These are phyloP conservation scores for Penicillium fimorum DNA, from an alignment of 495 filamentous ascomycete genomes.

Conservation along the genomic window DNA sequence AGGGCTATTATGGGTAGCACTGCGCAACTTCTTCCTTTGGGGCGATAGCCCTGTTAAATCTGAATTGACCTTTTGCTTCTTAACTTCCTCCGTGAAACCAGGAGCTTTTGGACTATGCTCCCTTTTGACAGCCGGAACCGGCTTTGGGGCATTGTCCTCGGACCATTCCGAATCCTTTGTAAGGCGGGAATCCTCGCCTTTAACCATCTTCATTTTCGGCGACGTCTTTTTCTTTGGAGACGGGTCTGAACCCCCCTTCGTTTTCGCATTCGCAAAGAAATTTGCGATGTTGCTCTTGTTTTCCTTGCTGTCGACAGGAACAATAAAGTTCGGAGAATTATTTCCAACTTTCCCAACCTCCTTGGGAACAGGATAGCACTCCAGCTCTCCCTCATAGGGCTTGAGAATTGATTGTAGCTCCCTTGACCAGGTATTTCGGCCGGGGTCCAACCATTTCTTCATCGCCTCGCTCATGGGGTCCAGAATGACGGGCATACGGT, in stretches of 20 bases:
- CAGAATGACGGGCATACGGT: slow-evolving; percentile 93
- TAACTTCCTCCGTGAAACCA: slow-evolving; percentile 20
- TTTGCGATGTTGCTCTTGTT: slow-evolving; percentile 92
- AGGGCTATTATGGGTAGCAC: slow-evolving; percentile 45
- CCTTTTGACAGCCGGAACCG: slow-evolving; percentile 56
- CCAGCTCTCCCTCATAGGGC: slow-evolving; percentile 77
- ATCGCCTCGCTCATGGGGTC: slow-evolving; percentile 72
- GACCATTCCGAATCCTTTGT: slow-evolving; percentile 3
- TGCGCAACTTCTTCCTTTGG: slow-evolving; percentile 34
- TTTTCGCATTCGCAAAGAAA: slow-evolving; percentile 69
- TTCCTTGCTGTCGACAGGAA: slow-evolving; percentile 76
- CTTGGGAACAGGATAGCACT: slow-evolving; percentile 79
- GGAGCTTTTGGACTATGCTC: slow-evolving; percentile 43
- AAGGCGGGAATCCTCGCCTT: slow-evolving; percentile 26
- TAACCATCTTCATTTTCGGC: slow-evolving; percentile 19
- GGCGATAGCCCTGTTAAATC: slow-evolving; percentile 19
- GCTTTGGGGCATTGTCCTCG: slow-evolving; percentile 49
- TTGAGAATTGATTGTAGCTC: slow-evolving; percentile 74
- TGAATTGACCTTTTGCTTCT: slow-evolving; percentile 31
- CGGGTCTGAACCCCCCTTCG: slow-evolving; percentile 23
- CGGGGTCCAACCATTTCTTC: slow-evolving; percentile 76
- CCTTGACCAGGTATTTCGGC: slow-evolving; percentile 65
- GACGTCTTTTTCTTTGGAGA: slow-evolving; percentile 14
- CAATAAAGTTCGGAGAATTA: slow-evolving; percentile 75
- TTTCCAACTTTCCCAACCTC: slow-evolving; percentile 97